These are phyloP conservation scores for Trichoderma reesei DNA, from an alignment of 495 filamentous ascomycete genomes.

Conservation along the genomic window DNA sequence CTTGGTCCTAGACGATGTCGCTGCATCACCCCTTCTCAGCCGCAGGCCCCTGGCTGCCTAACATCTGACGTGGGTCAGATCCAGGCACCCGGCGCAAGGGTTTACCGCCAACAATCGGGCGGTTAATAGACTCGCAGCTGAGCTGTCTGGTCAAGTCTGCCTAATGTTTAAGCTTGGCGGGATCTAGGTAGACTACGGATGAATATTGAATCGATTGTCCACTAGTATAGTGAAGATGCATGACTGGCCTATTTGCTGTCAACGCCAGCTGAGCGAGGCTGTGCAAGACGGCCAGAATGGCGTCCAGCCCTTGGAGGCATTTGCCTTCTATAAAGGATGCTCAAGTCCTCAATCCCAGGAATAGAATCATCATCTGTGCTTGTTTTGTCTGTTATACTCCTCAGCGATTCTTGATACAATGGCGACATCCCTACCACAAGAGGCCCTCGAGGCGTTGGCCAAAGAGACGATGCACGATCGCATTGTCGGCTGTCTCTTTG, in stretches of 20 bases:
- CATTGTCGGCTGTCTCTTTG: conserved; percentile 30
- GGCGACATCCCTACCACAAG: not conserved
- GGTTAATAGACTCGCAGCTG: not conserved
- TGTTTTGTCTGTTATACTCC: no score
- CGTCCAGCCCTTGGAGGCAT: not conserved
- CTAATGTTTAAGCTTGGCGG: not conserved
- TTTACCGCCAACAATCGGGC: not conserved
- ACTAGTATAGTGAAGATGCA: not conserved
- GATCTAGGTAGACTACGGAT: not conserved
- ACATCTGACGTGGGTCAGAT: not conserved
- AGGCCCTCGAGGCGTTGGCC: not conserved
- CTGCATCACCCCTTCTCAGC: not conserved
- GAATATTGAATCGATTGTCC: not conserved
- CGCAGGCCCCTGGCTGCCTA: not conserved
- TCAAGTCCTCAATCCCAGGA: no score
- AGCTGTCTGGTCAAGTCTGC: not conserved
- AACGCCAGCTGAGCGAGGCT: not conserved
- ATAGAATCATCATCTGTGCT: no score
- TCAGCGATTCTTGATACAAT: not conserved
- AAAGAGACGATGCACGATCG: conserved; percentile 22
- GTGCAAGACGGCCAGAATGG: not conserved
- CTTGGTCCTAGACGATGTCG: not conserved
- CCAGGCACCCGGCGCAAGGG: not conserved
- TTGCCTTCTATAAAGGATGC: no score
- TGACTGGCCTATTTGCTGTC: not conserved